These are phyloP conservation scores for Parietaria judaica DNA, from an alignment of 306 rosid genomes.

Conservation along the genomic window DNA sequence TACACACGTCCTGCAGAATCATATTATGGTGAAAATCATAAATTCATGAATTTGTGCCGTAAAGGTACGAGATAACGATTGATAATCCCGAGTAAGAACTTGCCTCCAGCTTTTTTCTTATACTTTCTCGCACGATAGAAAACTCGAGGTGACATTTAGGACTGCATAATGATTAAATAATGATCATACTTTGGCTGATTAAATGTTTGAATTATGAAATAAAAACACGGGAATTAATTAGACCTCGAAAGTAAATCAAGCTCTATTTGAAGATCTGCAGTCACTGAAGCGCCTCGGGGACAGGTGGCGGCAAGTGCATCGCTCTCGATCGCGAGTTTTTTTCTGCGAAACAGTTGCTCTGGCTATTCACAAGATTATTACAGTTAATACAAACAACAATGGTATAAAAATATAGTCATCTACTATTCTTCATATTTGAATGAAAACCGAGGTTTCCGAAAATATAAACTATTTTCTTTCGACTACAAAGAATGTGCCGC, in stretches of 20 bases:
- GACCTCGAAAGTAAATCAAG: constrained; percentile 89
- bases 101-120: constrained; percentile 76
- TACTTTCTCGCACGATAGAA: constrained; percentile 78
- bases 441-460: too few species aligned
- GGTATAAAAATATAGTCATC: not conserved
- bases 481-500: too few species aligned
- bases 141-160: constrained; percentile 88
- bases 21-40: constrained; percentile 2
- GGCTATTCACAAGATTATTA: constrained; percentile 70
- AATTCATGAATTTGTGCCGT: not conserved
- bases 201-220: not conserved
- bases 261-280: constrained; percentile 68
- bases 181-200: constrained; percentile 8
- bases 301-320: constrained; percentile 99
- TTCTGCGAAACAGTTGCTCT: constrained; percentile 97
- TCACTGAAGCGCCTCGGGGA: constrained; percentile 61
- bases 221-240: constrained; percentile 12
- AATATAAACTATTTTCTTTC: too few species aligned
- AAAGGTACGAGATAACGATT: not conserved
- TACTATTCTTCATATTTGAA: too few species aligned
- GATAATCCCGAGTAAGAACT: constrained; percentile 18
- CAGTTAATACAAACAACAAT: constrained; percentile 31
- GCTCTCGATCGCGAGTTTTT: constrained; percentile 61
- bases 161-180: constrained; percentile 31
- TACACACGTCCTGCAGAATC: constrained; percentile 59